Evolutionary conservation across 139 green algal species (phyloP).

Genomic region (Volvox africanus): DNA sequence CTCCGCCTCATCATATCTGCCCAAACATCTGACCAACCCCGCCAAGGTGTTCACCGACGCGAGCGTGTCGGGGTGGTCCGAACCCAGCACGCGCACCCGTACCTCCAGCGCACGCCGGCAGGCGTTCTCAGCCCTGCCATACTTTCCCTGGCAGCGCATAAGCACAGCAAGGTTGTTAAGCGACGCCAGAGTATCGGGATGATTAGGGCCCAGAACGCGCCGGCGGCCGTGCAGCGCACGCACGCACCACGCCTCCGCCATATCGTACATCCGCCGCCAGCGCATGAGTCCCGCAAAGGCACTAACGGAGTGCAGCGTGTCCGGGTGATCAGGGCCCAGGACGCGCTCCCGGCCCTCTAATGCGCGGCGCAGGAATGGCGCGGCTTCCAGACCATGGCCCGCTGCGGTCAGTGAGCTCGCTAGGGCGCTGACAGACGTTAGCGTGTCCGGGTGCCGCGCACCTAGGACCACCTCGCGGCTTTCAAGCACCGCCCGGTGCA

Average conservation of each 20-base stretch:
- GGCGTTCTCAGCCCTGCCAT: not conserved
- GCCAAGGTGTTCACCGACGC: not conserved
- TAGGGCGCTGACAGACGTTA: not conserved
- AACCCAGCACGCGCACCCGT: not conserved
- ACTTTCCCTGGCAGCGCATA: not conserved
- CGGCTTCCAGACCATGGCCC: not conserved
- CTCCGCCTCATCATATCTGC: not conserved
- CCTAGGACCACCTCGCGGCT: not conserved
- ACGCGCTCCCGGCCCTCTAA: slow-evolving; percentile 3
- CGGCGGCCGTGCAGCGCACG: not conserved
- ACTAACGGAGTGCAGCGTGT: not conserved
- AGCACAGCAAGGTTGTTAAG: not conserved
- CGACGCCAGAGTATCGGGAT: not conserved
- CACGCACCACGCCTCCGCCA: slow-evolving; percentile 1
- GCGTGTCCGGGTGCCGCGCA: not conserved
- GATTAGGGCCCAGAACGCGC: not conserved
- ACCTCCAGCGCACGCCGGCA: not conserved
- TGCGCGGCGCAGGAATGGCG: not conserved
- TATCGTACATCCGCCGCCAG: not conserved
- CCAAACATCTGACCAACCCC: not conserved
- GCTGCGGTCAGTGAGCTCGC: not conserved
- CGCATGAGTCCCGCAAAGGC: not conserved
- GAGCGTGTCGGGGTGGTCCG: not conserved
- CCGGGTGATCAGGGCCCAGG: not conserved
- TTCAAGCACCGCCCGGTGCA: not conserved